Base-by-base conservation (phyloP, 2,329 filamentous ascomycete genomes). In the Neocucurbitaria cava region DNA sequence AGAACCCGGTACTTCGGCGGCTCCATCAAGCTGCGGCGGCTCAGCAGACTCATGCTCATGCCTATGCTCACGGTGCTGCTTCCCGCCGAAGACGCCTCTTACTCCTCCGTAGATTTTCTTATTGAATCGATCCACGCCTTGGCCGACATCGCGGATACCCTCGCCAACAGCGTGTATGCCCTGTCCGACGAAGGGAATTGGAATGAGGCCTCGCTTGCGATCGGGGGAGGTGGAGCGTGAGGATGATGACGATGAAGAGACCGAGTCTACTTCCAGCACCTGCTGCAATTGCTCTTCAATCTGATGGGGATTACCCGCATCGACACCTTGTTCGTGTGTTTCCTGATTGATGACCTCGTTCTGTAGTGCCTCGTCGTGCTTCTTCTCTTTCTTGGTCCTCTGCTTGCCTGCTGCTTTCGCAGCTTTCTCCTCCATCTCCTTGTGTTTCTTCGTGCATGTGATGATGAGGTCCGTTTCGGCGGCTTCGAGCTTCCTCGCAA, bases 381-480 rank as follows among this genome's bases (percentile, higher is more conserved):
- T 85, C 46, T 83, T 82, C 44, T 83, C 75, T 0, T 78, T 76
- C 51, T 82, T 82, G 24, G 78, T 74, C 53, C 80, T 82, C 46
- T 81, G 77, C 52, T 81, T 82, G 42, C 81, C 85, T n/a, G 87
- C 86, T 1, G 80, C 77, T 61, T 83, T 83, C 71, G 90, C 92
- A 38, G 87, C 88, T 6, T 86, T 85, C 46, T 85, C 81, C 50
- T 82, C 72, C 66, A 87, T 81, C 70, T 94, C 89, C n/a, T 89
- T 78, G 63, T 97, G 87, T 13, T 87, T 87, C 71, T 88, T 91
- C 70, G 92, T 93, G 50, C 91, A 93, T 41, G 82, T 82, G 54
- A 87, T 88, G 63, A 99, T 90, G 36, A 99, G 79, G 20, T 91
- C 87, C 0, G 92, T 97, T 75, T 98, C 89, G 1, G 94, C 94